A percentile compares a stretch with the other conserved stretches of the same genome.
Evolutionary conservation across 805 yeast species (phyloP).

Genomic region (Starmerella apicola): DNA sequence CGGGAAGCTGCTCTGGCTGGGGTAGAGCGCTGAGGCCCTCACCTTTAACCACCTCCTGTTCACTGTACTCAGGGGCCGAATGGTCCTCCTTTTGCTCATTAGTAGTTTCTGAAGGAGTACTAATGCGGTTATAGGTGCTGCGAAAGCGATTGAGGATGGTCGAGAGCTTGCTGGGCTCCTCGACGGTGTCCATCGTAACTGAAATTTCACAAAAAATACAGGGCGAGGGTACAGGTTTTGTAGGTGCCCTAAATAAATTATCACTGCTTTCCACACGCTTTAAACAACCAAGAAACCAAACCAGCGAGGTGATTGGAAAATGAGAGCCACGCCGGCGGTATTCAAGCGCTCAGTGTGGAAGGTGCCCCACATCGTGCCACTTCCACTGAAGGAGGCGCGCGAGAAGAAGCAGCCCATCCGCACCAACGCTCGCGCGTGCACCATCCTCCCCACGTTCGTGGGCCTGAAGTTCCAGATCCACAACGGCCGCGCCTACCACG

Average conservation of each 20-base stretch:
- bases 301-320: too few species aligned
- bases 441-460: slow-evolving; percentile 89
- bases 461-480: slow-evolving; percentile 91
- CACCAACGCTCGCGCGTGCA: slow-evolving; percentile 92
- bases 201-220: slow-evolving; percentile 3
- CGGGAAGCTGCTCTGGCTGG: slow-evolving; percentile 47
- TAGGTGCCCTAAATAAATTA: too few species aligned
- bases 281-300: too few species aligned
- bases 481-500: slow-evolving; percentile 89
- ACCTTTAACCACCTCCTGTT: slow-evolving; percentile 19
- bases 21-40: slow-evolving; percentile 59
- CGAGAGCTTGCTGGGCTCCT: slow-evolving; percentile 5
- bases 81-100: too few species aligned
- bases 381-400: slow-evolving; percentile 80
- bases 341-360: slow-evolving; percentile 35
- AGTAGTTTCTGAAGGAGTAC: not conserved
- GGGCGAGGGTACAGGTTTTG: not conserved
- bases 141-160: slow-evolving; percentile 16
- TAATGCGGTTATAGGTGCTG: slow-evolving; percentile 10
- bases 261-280: too few species aligned
- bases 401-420: slow-evolving; percentile 74
- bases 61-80: slow-evolving; percentile 7
- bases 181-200: not conserved
- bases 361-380: slow-evolving; percentile 84
- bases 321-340: slow-evolving; percentile 27